These are phyloP conservation scores for Aspergillus latus DNA, from an alignment of 2,329 filamentous ascomycete species.

Conservation along the genomic window DNA sequence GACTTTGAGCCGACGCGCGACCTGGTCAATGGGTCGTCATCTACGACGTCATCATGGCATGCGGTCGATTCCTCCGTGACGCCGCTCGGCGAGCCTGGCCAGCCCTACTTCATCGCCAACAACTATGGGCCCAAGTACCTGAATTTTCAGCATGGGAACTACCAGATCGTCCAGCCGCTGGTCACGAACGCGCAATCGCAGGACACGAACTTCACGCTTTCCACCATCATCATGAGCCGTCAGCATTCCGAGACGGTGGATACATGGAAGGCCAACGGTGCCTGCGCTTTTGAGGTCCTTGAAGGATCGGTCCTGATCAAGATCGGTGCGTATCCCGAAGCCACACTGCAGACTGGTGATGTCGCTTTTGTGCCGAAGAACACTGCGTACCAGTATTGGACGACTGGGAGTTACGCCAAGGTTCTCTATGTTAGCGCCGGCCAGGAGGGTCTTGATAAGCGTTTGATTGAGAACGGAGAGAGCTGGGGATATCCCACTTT, in stretches of 20 bases:
- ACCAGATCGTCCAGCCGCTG: constrained; percentile 48
- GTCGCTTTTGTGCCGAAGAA: constrained; percentile 41
- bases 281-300: constrained; percentile 42
- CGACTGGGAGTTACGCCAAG: constrained; percentile 26
- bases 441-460: constrained; percentile 16
- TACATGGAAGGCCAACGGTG: constrained; percentile 28
- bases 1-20: constrained; percentile 43
- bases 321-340: constrained; percentile 31
- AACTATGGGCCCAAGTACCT: constrained; percentile 50
- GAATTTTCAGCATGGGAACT: constrained; percentile 37
- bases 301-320: constrained; percentile 37
- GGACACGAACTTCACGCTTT: constrained; percentile 45
- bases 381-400: constrained; percentile 37
- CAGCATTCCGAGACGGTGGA: constrained; percentile 20
- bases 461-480: constrained; percentile 15
- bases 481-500: not conserved
- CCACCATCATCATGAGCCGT: constrained; percentile 43
- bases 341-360: constrained; percentile 37
- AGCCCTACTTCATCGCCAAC: constrained; percentile 49
- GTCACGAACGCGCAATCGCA: constrained; percentile 41
- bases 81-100: constrained; percentile 30
- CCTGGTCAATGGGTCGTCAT: constrained; percentile 44
- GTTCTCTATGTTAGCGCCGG: constrained; percentile 25
- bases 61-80: constrained; percentile 26
- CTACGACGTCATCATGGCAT: constrained; percentile 14